Base-by-base conservation (phyloP, 176 grass and related monocot species). In the Avena sativa region DNA sequence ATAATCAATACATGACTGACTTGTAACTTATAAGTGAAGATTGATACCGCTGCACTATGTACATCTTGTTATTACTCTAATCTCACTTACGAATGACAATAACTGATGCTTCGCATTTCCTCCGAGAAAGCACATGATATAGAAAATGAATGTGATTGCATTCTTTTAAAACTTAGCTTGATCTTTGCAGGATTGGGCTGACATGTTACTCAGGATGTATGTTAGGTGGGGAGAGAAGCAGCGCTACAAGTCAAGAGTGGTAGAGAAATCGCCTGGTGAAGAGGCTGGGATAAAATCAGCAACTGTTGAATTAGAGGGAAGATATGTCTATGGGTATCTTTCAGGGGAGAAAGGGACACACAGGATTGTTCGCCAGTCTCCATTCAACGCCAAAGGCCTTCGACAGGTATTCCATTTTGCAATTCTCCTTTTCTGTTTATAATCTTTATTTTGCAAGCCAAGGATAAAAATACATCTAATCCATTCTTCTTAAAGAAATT, bases 241-340 rank as follows among this genome's bases (percentile, higher is more conserved):
- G 82, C 79, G 87, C 12, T 98, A 98, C 87, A 98, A 96, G 84
- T 91, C 84, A 19, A 95, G 80, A 89, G 93, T 96, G 23, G 90
- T 94, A 78, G 96, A 98, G 79, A 95, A 92, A 88, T 98, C 96
- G 13, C 70, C 76, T 15, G 93, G 96, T 65, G 96, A 98, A 79
- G 96, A 98, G 77, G 96, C 96, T 86, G 96, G 96, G 68, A 98
- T 98, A 80, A 98, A 98, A 88, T 95, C 96, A 82, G 96, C 93
- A 75, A 89, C 93, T 4, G 70, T 98, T 80, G 96, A 98, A 85
- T 40, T 98, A 57, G 88, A 94, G 61, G 96, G 96, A 2, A 91
- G 93, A 80, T 96, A 86, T 86, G 96, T 87, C 15, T 98, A 98
- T 91, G 96, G 96, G 14, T 98, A 98, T 91, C 82, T 96, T 76